phyloP scores from a whole-genome alignment of 2,329 filamentous ascomycete species.

The Kalaharituber pfeilii region DNA sequence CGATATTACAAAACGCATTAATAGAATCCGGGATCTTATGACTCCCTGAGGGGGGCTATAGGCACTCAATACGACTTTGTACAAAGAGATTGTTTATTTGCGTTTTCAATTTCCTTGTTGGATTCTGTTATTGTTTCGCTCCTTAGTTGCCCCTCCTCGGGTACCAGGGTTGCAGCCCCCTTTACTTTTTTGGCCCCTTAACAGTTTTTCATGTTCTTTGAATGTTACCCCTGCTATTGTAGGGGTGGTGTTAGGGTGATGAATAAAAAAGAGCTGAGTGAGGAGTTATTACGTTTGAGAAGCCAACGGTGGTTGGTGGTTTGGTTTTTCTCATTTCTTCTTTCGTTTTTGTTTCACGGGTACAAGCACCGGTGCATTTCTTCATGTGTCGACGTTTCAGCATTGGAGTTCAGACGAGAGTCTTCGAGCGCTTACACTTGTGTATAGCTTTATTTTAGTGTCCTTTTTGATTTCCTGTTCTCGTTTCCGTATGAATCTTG shows the following conservation, averaged over 20 bases:
- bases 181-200: conserved; percentile 13
- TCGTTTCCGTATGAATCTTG: conserved; percentile 13
- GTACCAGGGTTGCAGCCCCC: conserved; percentile 11
- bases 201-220: conserved; percentile 12
- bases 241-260: background rate
- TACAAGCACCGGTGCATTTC: conserved; percentile 16
- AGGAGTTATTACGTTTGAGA: background rate
- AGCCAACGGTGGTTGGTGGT: conserved; percentile 6
- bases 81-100: conserved; percentile 15
- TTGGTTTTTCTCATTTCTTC: conserved; percentile 13
- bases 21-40: conserved; percentile 89
- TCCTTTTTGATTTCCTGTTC: conserved; percentile 13
- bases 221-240: conserved; percentile 10
- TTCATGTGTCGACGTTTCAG: conserved; percentile 11
- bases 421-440: conserved; percentile 19
- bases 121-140: background rate
- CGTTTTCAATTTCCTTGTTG: conserved; percentile 1
- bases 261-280: background rate
- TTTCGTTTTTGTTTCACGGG: conserved; percentile 16
- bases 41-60: conserved; percentile 7
- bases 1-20: conserved; percentile 91
- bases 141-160: conserved; percentile 5
- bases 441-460: conserved; percentile 19
- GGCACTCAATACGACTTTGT: conserved; percentile 16
- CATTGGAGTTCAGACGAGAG: conserved; percentile 20